Percentiles rank a stretch among this genome's conserved stretches.
Evolutionary conservation across 2,329 filamentous ascomycete species (phyloP).

Genomic region (Orbilia brochopaga): DNA sequence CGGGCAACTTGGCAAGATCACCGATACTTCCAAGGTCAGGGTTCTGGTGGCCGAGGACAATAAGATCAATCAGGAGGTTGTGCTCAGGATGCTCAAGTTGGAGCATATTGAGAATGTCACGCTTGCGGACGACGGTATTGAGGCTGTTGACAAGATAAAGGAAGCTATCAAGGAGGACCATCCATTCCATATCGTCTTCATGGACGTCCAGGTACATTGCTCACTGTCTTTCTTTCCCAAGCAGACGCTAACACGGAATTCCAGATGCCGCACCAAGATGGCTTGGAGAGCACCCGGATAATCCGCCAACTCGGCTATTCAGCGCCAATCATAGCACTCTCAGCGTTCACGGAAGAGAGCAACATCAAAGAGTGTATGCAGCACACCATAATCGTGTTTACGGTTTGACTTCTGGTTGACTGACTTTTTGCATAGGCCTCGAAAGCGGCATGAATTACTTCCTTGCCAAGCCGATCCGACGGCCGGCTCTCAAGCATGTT

Average conservation of each 20-base stretch:
- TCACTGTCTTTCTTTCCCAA: neutral
- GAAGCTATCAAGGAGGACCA: conserved; percentile 76
- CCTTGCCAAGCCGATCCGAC: conserved; percentile 66
- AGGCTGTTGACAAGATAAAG: conserved; percentile 85
- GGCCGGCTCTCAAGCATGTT: conserved; percentile 53
- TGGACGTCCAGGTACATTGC: conserved; percentile 76
- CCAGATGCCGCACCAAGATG: conserved; percentile 86
- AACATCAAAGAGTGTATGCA: conserved; percentile 75
- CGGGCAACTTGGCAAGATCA: conserved; percentile 7
- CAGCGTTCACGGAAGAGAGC: conserved; percentile 87
- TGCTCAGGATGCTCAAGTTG: conserved; percentile 67
- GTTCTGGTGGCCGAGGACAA: conserved; percentile 87
- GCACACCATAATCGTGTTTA: neutral
- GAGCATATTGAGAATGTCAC: conserved; percentile 71
- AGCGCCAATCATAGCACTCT: conserved; percentile 86
- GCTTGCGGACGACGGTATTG: conserved; percentile 82
- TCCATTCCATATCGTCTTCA: conserved; percentile 86
- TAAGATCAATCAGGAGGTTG: conserved; percentile 68
- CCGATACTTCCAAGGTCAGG: conserved; percentile 61
- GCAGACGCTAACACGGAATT: neutral
- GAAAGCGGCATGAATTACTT: conserved; percentile 94
- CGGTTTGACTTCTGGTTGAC: neutral
- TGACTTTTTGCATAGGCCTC: conserved; percentile 60
- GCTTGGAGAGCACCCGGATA: conserved; percentile 80
- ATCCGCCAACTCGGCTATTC: conserved; percentile 86